Evolutionary conservation across 768 basidiomycete genomes (phyloP).

Genomic region (Cubamyces lactineus): DNA sequence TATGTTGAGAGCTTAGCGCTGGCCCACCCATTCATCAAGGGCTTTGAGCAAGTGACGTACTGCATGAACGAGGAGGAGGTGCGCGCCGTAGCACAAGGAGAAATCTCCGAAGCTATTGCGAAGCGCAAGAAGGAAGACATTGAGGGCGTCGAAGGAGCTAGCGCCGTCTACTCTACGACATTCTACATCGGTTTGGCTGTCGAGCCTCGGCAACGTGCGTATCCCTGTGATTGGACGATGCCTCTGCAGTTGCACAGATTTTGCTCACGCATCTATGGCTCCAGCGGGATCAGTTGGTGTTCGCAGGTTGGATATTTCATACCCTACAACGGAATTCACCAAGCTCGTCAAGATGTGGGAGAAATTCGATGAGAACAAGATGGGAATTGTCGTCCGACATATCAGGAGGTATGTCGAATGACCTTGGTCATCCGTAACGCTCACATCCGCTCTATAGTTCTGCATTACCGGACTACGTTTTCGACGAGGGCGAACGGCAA

Average conservation of each 20-base stretch:
- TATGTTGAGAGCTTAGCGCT: conserved; percentile 89
- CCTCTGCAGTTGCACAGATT: not conserved
- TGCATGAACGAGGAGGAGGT: conserved; percentile 90
- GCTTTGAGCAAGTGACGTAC: conserved; percentile 85
- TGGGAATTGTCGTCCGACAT: conserved; percentile 94
- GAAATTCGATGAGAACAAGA: conserved; percentile 85
- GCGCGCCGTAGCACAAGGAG: conserved; percentile 84
- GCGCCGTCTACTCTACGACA: conserved; percentile 90
- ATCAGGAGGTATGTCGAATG: conserved; percentile 70
- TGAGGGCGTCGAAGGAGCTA: conserved; percentile 73
- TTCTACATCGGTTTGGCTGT: conserved; percentile 96
- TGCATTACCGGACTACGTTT: conserved; percentile 79
- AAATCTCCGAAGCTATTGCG: conserved; percentile 70
- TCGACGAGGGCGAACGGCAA: conserved; percentile 80
- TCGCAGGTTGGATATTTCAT: conserved; percentile 92
- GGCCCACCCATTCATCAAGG: conserved; percentile 95
- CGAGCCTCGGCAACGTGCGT: conserved; percentile 86
- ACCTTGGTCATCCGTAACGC: not conserved
- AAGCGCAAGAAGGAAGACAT: conserved; percentile 80
- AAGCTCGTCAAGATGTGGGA: conserved; percentile 96
- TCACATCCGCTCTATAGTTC: conserved; percentile 48
- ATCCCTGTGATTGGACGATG: not conserved
- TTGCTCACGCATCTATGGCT: not conserved
- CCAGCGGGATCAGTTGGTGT: conserved; percentile 78
- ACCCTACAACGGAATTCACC: conserved; percentile 93